Evolutionary conservation across 176 grass and related monocot species (phyloP), one percentile per base, ranked within the genome.

Genomic region (Bolboschoenus planiculmis): DNA sequence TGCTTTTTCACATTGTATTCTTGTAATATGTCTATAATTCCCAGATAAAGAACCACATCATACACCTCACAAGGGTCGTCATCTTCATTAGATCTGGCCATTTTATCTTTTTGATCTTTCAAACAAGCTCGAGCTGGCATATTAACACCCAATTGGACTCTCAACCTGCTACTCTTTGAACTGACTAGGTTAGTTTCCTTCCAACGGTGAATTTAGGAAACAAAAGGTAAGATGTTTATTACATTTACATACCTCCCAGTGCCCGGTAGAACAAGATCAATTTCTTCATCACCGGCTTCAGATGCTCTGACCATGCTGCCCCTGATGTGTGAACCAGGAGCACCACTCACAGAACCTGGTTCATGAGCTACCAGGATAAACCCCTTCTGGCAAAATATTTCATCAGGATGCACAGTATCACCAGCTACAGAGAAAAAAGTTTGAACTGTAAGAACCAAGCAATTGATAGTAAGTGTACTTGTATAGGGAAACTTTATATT

Each of bases 301-400:
- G 96, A 91, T 80, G 91, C 92, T 79, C 96, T 94, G 83, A 98
- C 91, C 84, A 92, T 95, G 86, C 96, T 98, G 62, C 96, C 96
- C 92, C 96, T 89, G 63, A 98, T 98, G 84, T 98, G 96, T 3
- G 96, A 93, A 87, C 96, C 96, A 55, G 86, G 90, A 48, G 91
- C 81, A 56, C 84, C 89, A 71, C 72, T 90, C 35, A 83, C 67
- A 18, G 90, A 81, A 86, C 96, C 89, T 87, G 96, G 96, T 83
- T 98, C 96, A 80, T 98, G 89, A 86, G 92, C 90, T 51, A 95
- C 92, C 72, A 98, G 77, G 33, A 90, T 50, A 89, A 97, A 93
- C 44, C 92, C 92, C 83, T 97, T 94, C 34, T 84, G 84, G 61
- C 85, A 84, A 85, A 30, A 81, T 78, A 55, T 89, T 74, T 87